phyloP scores from a whole-genome alignment of 1,284 basidiomycete species.

The Puccinia sorghi region DNA sequence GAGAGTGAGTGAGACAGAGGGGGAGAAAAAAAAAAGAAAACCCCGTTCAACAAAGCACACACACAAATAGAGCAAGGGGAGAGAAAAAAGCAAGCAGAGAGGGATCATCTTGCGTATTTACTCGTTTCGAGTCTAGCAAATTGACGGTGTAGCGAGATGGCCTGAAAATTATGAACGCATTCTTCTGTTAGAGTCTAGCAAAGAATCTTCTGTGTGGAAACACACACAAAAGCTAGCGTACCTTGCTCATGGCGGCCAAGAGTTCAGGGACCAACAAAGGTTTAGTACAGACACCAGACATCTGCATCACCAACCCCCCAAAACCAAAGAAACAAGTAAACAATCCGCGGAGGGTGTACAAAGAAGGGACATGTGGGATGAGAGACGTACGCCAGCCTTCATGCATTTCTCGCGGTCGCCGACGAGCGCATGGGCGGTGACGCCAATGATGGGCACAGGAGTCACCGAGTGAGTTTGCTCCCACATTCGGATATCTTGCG shows the following conservation, averaged over 20 bases:
- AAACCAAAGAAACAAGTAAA: neutral
- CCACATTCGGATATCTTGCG: constrained; percentile 43
- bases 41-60: too few species aligned
- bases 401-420: constrained; percentile 49
- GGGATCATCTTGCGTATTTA: constrained; percentile 11
- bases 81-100: neutral
- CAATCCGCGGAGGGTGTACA: neutral
- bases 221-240: neutral
- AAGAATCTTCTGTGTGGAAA: neutral
- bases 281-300: constrained; percentile 48
- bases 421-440: constrained; percentile 48
- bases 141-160: constrained; percentile 43
- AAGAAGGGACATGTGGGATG: neutral
- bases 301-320: constrained; percentile 8
- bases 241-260: constrained; percentile 47
- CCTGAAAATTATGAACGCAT: neutral
- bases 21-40: neutral
- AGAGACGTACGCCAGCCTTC: constrained; percentile 36
- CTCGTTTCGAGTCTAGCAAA: constrained; percentile 26
- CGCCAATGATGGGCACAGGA: constrained; percentile 44
- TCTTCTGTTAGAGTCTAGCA: neutral
- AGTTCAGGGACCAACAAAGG: constrained; percentile 45
- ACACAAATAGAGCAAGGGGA: neutral
- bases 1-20: neutral
- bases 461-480: constrained; percentile 46